Evolutionary conservation across 2,329 filamentous ascomycete species (phyloP).

Genomic region (Nemania sp.): DNA sequence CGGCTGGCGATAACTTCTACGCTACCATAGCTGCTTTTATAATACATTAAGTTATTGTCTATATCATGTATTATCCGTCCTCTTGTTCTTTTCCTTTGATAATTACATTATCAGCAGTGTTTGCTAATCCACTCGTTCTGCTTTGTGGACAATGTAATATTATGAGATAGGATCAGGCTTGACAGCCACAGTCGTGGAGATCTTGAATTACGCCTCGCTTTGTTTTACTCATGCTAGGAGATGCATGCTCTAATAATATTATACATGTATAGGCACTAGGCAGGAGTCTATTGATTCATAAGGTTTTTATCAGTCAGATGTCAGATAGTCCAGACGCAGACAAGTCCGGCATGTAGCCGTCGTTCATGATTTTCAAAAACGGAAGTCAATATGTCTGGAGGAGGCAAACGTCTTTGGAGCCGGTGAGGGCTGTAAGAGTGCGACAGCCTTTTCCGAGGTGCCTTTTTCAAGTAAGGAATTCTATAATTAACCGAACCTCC

Average conservation of each 20-base stretch:
- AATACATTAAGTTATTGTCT: constrained; percentile 7
- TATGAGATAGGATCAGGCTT: constrained; percentile 21
- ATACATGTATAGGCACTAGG: constrained; percentile 2
- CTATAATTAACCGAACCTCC: neutral
- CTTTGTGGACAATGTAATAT: constrained; percentile 24
- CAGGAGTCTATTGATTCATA: constrained; percentile 6
- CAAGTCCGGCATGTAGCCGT: constrained; percentile 35
- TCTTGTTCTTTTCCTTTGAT: too few species aligned
- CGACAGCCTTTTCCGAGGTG: neutral
- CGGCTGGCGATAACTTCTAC: neutral
- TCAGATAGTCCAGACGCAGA: constrained; percentile 6
- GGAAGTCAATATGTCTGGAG: neutral
- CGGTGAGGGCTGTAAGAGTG: neutral
- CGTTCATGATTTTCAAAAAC: constrained; percentile 19
- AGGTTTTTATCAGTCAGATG: constrained; percentile 9
- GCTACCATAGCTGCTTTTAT: constrained; percentile 15
- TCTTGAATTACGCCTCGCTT: constrained; percentile 29
- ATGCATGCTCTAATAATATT: constrained; percentile 20
- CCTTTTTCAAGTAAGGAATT: neutral
- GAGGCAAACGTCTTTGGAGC: neutral
- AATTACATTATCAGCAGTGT: constrained; percentile 4
- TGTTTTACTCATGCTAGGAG: constrained; percentile 10
- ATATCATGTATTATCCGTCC: neutral
- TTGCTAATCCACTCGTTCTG: constrained; percentile 16
- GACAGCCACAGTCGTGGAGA: constrained; percentile 32